A percentile compares a stretch with the other conserved stretches of the same genome.
Conservation (phyloP, 2,329 filamentous ascomycete species). For the Aspergillus sp. region DNA sequence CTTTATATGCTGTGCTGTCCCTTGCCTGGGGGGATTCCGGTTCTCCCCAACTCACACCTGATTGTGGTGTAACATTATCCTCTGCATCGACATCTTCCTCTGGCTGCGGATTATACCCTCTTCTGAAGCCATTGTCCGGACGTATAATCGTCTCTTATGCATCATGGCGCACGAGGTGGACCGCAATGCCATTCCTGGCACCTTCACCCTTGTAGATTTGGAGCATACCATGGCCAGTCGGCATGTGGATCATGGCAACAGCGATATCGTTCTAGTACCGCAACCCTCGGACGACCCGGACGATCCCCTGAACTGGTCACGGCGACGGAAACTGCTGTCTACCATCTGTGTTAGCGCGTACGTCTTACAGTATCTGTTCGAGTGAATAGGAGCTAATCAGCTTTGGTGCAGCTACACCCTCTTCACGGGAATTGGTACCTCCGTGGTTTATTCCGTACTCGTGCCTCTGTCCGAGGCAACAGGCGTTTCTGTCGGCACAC, state of each 20-base stretch:
- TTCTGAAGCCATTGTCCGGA: too few relatives aligned
- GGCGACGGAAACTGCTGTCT: constrained; percentile 41
- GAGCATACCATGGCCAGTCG: constrained; percentile 32
- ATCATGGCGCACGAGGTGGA: constrained; percentile 27
- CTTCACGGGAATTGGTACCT: constrained; percentile 35
- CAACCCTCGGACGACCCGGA: constrained; percentile 45
- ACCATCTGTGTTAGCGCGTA: constrained; percentile 42
- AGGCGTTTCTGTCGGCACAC: constrained; percentile 29
- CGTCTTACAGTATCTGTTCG: constrained; percentile 10
- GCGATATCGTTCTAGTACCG: constrained; percentile 43
- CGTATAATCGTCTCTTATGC: not conserved
- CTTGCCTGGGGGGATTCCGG: not conserved
- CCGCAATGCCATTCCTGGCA: constrained; percentile 38
- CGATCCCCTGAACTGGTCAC: constrained; percentile 48
- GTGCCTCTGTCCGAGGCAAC: constrained; percentile 36
- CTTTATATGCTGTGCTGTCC: not conserved
- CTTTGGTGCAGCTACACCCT: constrained; percentile 34
- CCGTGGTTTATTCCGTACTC: constrained; percentile 40
- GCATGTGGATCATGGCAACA: constrained; percentile 26
- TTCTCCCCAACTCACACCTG: not conserved
- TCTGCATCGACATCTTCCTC: too few relatives aligned
- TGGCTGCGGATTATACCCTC: too few relatives aligned
- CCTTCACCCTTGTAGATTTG: constrained; percentile 43
- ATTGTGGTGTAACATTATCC: not conserved
- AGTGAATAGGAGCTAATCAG: not conserved